Percentiles rank a stretch among this genome's conserved stretches.
Conservation (phyloP, 1,284 basidiomycete species). For the Sphaerobolus stellatus region DNA sequence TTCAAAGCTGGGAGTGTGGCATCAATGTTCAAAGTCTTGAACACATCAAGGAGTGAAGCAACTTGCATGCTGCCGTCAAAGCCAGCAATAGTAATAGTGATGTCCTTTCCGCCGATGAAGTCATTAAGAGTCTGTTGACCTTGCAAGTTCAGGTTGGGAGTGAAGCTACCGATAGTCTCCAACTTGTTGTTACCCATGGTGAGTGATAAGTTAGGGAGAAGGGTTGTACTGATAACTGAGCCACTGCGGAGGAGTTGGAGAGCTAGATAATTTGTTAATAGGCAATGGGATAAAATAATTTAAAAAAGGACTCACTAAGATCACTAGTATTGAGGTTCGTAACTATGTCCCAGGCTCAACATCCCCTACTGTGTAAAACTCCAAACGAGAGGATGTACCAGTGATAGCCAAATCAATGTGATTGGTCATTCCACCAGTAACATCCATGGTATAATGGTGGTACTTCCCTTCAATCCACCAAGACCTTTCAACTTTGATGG, state of each 20-base stretch:
- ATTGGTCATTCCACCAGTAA: conserved; percentile 64
- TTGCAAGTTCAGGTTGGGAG: conserved; percentile 64
- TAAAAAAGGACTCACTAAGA: conserved; percentile 62
- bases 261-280: conserved; percentile 33
- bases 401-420: conserved; percentile 62
- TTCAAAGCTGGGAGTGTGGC: conserved; percentile 64
- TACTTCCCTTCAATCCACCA: conserved; percentile 58
- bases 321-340: conserved; percentile 73
- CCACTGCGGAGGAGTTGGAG: conserved; percentile 58
- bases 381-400: conserved; percentile 41
- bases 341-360: conserved; percentile 34
- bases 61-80: conserved; percentile 63
- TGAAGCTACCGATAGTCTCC: conserved; percentile 46
- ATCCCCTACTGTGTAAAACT: conserved; percentile 1
- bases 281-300: conserved; percentile 52
- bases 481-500: conserved; percentile 65
- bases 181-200: conserved; percentile 59
- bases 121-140: conserved; percentile 67
- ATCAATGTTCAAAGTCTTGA: conserved; percentile 59
- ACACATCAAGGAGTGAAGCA: conserved; percentile 59
- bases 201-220: conserved; percentile 60
- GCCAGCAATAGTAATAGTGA: conserved; percentile 53
- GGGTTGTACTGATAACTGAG: conserved; percentile 53
- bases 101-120: conserved; percentile 67
- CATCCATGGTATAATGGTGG: conserved; percentile 65